These are phyloP conservation scores for Gaeumannomyces tritici DNA, from an alignment of 2,329 filamentous ascomycete genomes.

Conservation along the genomic window DNA sequence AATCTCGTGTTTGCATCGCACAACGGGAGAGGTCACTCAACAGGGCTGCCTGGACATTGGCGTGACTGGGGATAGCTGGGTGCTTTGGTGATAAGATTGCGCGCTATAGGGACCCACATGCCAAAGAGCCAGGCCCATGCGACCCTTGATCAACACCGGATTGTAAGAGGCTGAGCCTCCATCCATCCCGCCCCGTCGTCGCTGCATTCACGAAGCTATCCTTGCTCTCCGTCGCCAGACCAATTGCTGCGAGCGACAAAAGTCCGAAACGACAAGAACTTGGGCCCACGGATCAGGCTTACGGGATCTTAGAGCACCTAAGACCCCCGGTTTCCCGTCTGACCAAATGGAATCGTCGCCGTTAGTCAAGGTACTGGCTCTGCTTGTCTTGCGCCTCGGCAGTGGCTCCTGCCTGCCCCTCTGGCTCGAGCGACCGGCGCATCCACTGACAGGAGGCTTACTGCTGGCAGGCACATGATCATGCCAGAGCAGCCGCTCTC, in stretches of 20 bases:
- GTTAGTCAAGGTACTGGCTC: conserved; percentile 49
- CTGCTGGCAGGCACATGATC: conserved; percentile 63
- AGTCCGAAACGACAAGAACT: neutral
- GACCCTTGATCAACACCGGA: no score
- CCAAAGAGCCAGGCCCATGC: neutral
- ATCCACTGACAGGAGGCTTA: conserved; percentile 12
- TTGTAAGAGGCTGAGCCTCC: neutral
- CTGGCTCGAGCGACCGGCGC: conserved; percentile 1
- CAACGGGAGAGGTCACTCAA: no score
- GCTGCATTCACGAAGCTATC: neutral
- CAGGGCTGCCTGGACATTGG: neutral
- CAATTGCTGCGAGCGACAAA: neutral
- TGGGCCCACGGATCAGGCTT: neutral
- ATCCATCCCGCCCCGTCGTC: neutral
- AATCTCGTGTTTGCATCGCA: no score
- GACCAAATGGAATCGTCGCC: conserved; percentile 59
- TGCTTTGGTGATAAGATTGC: neutral
- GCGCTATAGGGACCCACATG: neutral
- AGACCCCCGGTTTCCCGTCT: neutral
- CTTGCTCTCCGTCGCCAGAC: neutral
- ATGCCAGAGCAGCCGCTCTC: conserved; percentile 73
- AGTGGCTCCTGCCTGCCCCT: conserved; percentile 4
- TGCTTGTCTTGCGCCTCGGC: neutral
- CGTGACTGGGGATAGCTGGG: neutral
- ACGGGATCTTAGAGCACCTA: neutral